phyloP scores from a whole-genome alignment of 2,329 filamentous ascomycete species.

The Aureobasidium namibiae region DNA sequence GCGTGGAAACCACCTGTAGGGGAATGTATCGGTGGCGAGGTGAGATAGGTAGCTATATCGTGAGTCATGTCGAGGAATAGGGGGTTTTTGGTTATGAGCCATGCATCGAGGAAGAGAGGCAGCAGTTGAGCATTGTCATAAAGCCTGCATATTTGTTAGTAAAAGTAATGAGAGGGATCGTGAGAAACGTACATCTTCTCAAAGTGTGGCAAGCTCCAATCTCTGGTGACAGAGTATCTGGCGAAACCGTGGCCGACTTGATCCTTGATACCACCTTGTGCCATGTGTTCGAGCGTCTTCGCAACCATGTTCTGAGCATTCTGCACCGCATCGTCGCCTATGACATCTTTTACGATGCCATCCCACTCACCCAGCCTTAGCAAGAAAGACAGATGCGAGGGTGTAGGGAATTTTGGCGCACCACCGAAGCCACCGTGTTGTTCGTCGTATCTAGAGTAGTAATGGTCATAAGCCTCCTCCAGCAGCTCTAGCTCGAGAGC shows the following conservation, averaged over 20 bases:
- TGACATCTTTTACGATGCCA: slow-evolving; percentile 67
- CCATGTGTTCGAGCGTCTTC: slow-evolving; percentile 72
- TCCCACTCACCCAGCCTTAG: slow-evolving; percentile 67
- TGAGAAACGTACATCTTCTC: slow-evolving; percentile 63
- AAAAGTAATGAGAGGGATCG: background rate
- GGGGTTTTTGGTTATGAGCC: slow-evolving; percentile 57
- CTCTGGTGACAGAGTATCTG: slow-evolving; percentile 78
- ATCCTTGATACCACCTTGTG: slow-evolving; percentile 62
- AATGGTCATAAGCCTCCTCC: slow-evolving; percentile 80
- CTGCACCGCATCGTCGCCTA: slow-evolving; percentile 70
- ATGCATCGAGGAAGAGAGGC: slow-evolving; percentile 77
- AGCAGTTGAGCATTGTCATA: slow-evolving; percentile 86
- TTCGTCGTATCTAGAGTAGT: slow-evolving; percentile 70
- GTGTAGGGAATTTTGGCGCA: slow-evolving; percentile 84
- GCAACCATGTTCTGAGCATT: slow-evolving; percentile 72
- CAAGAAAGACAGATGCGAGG: slow-evolving; percentile 75
- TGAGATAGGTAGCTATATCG: slow-evolving; percentile 82
- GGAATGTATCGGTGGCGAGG: slow-evolving; percentile 58
- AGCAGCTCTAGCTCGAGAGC: slow-evolving; percentile 81
- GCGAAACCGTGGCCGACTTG: slow-evolving; percentile 72
- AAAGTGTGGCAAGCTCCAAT: slow-evolving; percentile 94
- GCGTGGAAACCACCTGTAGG: slow-evolving; percentile 70
- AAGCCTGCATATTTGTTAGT: slow-evolving; percentile 37
- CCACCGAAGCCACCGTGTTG: slow-evolving; percentile 66
- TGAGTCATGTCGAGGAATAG: slow-evolving; percentile 72